Evolutionary conservation across 2,329 filamentous ascomycete genomes (phyloP), one percentile per base, ranked within the genome.

Genomic region (Conoideocrella luteorostrata): DNA sequence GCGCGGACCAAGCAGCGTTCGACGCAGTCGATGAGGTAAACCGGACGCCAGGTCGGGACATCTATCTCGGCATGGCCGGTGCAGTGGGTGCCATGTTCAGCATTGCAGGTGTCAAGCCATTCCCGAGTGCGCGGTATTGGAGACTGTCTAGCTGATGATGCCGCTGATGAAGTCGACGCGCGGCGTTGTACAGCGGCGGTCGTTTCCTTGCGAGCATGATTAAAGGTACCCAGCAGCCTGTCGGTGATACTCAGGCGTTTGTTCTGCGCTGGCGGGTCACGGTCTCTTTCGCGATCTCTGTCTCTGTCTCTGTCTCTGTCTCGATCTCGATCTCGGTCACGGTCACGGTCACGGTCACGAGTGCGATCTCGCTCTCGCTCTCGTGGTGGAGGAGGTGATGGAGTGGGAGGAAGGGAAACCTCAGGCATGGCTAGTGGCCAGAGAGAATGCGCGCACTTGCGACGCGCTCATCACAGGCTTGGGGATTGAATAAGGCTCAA

Each of bases 71-170:
- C 52, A 15, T 46, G 51, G 10, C 58, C 55, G 40, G 54, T 60
- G 51, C 68, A 71, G 52, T 71, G 68, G 21, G 59, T 54, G 12
- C 61, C 57, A 42, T 71, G 68, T 39, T 67, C 61, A n/a, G 56
- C 55, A 44, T 66, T 67, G 51, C 68, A 71, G 11, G 58, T 58
- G 44, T 70, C 65, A 26, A 71, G 61, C 68, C 68, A 71, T 34
- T 68, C 62, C 37, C 62, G 61, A 39, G 70, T 60, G 38, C 63
- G 64, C 37, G 55, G 56, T 28, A 68, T 52, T 15, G 67, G 67
- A 9, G 61, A 65, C 23, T 59, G 56, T 34, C 49, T 56, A 40
- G 56, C 50, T 34, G 55, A 54, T 33, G 56, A 50, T 11, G 44
- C 7, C 33, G 56, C 7, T 33, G 56, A 55, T 35, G 57, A 52